Evolutionary conservation across 179 eudicot genomes (phyloP).

Genomic region (Carnegiea gigantea): DNA sequence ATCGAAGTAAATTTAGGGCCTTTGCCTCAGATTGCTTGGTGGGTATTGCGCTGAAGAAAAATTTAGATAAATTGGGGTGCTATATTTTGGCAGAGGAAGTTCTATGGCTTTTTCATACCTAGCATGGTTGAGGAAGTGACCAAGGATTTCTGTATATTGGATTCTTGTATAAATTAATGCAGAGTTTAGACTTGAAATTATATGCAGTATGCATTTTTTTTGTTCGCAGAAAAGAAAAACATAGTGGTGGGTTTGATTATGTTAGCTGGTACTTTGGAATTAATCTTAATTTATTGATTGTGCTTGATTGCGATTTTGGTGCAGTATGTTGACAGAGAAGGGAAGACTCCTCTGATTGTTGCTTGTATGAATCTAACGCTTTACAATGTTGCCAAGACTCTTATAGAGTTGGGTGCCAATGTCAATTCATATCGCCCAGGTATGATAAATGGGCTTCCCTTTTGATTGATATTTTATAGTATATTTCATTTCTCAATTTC

Average conservation of each 20-base stretch:
- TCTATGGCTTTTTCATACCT: not conserved
- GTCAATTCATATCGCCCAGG: slow-evolving; percentile 89
- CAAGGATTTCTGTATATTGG: not conserved
- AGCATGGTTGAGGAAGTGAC: not conserved
- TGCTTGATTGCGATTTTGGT: slow-evolving; percentile 24
- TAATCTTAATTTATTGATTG: slow-evolving; percentile 8
- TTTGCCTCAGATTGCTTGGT: not conserved
- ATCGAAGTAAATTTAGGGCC: not conserved
- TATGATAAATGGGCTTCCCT: slow-evolving; percentile 23
- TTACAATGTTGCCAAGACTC: slow-evolving; percentile 66
- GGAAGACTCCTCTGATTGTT: slow-evolving; percentile 73
- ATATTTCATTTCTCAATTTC: not conserved
- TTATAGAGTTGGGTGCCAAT: slow-evolving; percentile 93
- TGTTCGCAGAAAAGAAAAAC: too few relatives aligned
- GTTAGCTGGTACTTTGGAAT: not conserved
- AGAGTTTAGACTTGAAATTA: not conserved
- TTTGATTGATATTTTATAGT: not conserved
- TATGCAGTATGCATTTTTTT: not conserved
- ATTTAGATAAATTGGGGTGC: not conserved
- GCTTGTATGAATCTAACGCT: slow-evolving; percentile 71
- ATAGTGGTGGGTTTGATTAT: not conserved
- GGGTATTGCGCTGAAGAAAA: not conserved
- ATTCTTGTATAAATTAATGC: not conserved
- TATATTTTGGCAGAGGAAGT: not conserved
- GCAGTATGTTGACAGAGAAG: slow-evolving; percentile 88